A percentile compares a stretch with the other conserved stretches of the same genome.
phyloP scores from a whole-genome alignment of 73 alveolate species.

The Tetrahymena borealis region DNA sequence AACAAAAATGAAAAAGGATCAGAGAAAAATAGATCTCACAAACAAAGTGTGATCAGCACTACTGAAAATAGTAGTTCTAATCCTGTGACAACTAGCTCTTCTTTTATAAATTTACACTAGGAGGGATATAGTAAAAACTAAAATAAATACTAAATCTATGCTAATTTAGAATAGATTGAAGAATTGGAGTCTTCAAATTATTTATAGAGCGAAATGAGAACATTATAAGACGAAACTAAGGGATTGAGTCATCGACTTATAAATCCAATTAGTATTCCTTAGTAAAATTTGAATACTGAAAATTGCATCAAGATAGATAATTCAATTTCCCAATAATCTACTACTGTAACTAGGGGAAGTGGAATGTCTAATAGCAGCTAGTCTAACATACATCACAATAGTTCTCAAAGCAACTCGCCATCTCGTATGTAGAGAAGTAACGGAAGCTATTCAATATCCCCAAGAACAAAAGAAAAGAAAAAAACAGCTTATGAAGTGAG shows the following conservation, averaged over 20 bases:
- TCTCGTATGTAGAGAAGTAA: background rate
- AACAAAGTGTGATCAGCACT: background rate
- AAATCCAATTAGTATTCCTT: background rate
- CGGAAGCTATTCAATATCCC: no score
- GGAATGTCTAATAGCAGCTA: background rate
- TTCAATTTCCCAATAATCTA: background rate
- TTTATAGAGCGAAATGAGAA: background rate
- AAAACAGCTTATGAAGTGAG: background rate
- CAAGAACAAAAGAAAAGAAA: background rate
- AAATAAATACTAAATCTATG: background rate
- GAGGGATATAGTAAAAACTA: background rate
- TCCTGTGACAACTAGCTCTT: background rate
- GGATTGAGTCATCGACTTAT: background rate
- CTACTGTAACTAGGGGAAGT: background rate
- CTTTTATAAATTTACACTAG: background rate
- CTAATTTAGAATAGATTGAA: background rate
- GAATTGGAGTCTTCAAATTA: background rate
- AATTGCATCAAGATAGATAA: background rate
- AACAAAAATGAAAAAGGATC: background rate
- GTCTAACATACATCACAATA: background rate
- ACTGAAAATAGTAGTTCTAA: background rate
- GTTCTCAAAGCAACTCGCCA: background rate
- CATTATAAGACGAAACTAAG: background rate
- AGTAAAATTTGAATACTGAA: background rate
- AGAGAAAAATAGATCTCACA: background rate